These are phyloP conservation scores for Clohesyomyces aquaticus DNA, from an alignment of 495 filamentous ascomycete genomes.

Conservation along the genomic window DNA sequence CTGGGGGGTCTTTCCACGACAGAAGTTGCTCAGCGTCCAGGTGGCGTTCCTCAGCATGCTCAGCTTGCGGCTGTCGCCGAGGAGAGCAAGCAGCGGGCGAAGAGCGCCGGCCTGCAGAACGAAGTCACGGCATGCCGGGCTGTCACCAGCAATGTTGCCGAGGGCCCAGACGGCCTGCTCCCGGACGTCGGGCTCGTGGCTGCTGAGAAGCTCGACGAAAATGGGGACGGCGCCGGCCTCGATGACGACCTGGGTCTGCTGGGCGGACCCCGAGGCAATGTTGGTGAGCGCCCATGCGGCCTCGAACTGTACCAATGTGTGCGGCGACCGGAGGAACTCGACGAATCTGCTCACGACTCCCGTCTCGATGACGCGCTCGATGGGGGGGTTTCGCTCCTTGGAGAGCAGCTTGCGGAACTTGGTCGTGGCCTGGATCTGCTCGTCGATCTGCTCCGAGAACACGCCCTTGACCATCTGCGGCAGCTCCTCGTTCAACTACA, in stretches of 20 bases:
- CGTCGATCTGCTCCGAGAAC: conserved; percentile 97
- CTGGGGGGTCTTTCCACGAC: conserved; percentile 98
- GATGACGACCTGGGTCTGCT: conserved; percentile 98
- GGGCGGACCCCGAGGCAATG: conserved; percentile 95
- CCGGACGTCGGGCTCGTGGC: conserved; percentile 96
- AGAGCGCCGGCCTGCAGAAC: conserved; percentile 89
- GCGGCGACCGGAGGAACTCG: conserved; percentile 95
- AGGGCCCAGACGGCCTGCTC: conserved; percentile 99
- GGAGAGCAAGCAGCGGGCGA: conserved; percentile 80
- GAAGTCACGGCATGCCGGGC: conserved; percentile 94
- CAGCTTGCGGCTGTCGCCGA: conserved; percentile 97
- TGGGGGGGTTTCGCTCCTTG: conserved; percentile 98
- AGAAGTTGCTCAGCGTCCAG: conserved; percentile 99
- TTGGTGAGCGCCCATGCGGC: conserved; percentile 99
- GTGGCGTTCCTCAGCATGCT: conserved; percentile 99
- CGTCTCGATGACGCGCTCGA: conserved; percentile 98
- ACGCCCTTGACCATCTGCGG: conserved; percentile 97
- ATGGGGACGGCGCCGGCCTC: conserved; percentile 98
- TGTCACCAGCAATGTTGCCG: conserved; percentile 99
- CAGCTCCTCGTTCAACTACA: conserved; percentile 93
- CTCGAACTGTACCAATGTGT: conserved; percentile 98
- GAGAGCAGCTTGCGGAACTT: conserved; percentile 97
- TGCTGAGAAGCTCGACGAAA: conserved; percentile 92
- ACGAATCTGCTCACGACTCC: conserved; percentile 97
- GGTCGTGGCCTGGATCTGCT: conserved; percentile 97